Evolutionary conservation across 768 basidiomycete genomes (phyloP), one percentile per base, ranked within the genome.

Genomic region (Boletus fagicola): DNA sequence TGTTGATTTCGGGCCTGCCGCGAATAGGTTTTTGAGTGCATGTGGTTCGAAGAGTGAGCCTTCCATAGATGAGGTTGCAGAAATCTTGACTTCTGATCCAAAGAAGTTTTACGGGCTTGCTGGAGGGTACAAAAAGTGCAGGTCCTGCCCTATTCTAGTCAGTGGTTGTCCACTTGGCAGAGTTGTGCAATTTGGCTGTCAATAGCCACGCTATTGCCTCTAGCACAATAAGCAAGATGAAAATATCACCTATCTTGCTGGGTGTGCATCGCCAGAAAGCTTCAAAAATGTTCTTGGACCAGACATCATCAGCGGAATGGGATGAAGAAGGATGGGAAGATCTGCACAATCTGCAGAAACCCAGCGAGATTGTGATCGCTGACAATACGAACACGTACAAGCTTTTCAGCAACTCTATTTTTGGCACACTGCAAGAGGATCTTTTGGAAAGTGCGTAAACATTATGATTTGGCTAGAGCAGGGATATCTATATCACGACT

Each of bases 11-110:
- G 95, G 94, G 2, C 67, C 79, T 1, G 75, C 78, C 5, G 96
- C 89, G 26, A 96, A 94, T 62, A 77, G 81, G 4, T 98, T 99
- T 74, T 77, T 99, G 45, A 82, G 80, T 52, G 87, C 90, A 4
- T 92, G 92, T 63, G 96, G 97, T 12, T 91, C 94, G 16, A 88
- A 86, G 66, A 85, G 81, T 43, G 91, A 94, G 66, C 95, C 96
- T 5, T 92, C 84, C 45, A 83, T 94, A 5, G 86, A 92, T 54
- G 93, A 94, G 71, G 79, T 94, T 43, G 86, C 85, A 0, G 78
- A 80, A 51, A 87, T 85, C 52, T 71, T 94, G 43, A 71, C 95
- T 22, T 77, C 77, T 2, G 78, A 92, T 68, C 90, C 93, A 13
- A 77, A 75, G 33, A 76, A 78, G 54, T 93, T 96, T 68, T 90